A percentile compares a stretch with the other conserved stretches of the same genome.
Evolutionary conservation across 108 stramenopile genomes (phyloP).

Genomic region (Chaetoceros tenuissimus): DNA sequence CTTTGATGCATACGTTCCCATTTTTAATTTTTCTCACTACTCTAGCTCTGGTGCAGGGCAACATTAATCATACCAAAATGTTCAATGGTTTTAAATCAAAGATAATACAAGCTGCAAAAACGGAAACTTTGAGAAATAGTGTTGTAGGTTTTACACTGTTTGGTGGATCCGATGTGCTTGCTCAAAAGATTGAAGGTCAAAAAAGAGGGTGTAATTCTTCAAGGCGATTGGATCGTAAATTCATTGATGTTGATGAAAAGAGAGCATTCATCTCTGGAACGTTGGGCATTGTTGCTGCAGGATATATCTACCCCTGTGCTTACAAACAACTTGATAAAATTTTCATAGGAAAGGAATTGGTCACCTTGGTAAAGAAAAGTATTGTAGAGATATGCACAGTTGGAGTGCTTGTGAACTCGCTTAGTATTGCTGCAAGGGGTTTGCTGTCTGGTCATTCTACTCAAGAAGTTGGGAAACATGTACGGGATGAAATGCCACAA

Average conservation of each 20-base stretch:
- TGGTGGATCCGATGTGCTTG: slow-evolving; percentile 5
- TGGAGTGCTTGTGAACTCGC: slow-evolving; percentile 43
- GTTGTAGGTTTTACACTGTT: slow-evolving; percentile 8
- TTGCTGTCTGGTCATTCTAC: slow-evolving; percentile 8
- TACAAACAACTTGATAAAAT: slow-evolving; percentile 32
- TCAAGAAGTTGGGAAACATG: slow-evolving; percentile 23
- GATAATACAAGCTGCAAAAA: too few relatives aligned
- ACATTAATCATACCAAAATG: too few relatives aligned
- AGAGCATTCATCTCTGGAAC: slow-evolving; percentile 26
- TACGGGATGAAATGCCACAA: slow-evolving; percentile 28
- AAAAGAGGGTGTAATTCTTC: neutral
- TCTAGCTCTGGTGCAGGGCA: too few relatives aligned
- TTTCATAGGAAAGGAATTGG: slow-evolving; percentile 20
- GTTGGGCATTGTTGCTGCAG: slow-evolving; percentile 32
- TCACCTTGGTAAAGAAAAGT: slow-evolving; percentile 31
- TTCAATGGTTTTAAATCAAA: too few relatives aligned
- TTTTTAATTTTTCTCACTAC: too few relatives aligned
- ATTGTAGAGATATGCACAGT: slow-evolving; percentile 39
- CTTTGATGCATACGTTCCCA: too few relatives aligned
- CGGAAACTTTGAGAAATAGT: slow-evolving; percentile 1
- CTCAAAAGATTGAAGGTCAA: slow-evolving; percentile 6
- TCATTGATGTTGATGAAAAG: slow-evolving; percentile 1
- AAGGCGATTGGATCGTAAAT: neutral
- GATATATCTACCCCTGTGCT: slow-evolving; percentile 43
- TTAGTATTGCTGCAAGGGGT: slow-evolving; percentile 39